Percentiles rank a stretch among this genome's conserved stretches.
phyloP scores from a whole-genome alignment of 345 rosid species.

The Populus simonii region DNA sequence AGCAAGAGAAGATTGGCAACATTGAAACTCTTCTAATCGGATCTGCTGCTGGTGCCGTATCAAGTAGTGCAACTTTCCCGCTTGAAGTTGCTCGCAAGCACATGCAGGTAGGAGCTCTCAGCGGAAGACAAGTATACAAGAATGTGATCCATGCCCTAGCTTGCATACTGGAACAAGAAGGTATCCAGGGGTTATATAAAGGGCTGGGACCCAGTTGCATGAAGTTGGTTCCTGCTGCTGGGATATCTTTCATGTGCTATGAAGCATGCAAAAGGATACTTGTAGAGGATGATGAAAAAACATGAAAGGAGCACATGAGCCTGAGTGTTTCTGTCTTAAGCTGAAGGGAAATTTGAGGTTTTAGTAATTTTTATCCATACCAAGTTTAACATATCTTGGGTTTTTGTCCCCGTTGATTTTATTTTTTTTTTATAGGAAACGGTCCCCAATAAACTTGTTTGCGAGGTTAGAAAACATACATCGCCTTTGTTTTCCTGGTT shows the following conservation, averaged over 20 bases:
- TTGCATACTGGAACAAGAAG: constrained; percentile 77
- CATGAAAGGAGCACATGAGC: constrained; percentile 11
- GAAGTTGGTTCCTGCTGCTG: constrained; percentile 97
- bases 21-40: constrained; percentile 86
- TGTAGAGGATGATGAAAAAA: constrained; percentile 59
- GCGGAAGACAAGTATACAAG: constrained; percentile 84
- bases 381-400: constrained; percentile 1
- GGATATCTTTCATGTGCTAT: constrained; percentile 98
- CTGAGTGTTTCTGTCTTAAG: background rate
- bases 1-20: constrained; percentile 86
- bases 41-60: constrained; percentile 79
- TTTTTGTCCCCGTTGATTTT: background rate
- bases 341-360: background rate
- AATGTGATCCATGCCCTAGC: constrained; percentile 80
- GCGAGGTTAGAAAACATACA: background rate
- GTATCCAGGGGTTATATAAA: constrained; percentile 73
- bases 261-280: constrained; percentile 90
- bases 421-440: constrained; percentile 3
- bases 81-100: constrained; percentile 97
- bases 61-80: constrained; percentile 91
- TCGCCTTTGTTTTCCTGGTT: background rate
- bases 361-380: background rate
- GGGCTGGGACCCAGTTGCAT: constrained; percentile 95
- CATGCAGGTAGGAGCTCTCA: constrained; percentile 93
- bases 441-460: background rate